Conservation (phyloP, 2,329 filamentous ascomycete genomes). For the Ascochyta rabiei region DNA sequence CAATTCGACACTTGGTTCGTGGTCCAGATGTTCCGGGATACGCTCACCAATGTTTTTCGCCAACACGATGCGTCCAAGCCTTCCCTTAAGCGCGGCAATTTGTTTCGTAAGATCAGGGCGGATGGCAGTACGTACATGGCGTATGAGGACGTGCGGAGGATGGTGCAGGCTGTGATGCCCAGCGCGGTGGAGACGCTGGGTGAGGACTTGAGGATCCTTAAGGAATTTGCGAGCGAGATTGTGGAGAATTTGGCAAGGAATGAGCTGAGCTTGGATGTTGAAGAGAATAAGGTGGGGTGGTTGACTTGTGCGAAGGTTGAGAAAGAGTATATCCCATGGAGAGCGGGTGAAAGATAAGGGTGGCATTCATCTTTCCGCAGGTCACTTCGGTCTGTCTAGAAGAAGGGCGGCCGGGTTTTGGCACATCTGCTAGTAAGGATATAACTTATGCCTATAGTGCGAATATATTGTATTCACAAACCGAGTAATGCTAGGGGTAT, state of each 20-base stretch:
- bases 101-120: slow-evolving; percentile 38
- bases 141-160: slow-evolving; percentile 25
- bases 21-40: slow-evolving; percentile 42
- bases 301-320: slow-evolving; percentile 43
- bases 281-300: slow-evolving; percentile 37
- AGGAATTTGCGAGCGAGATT: slow-evolving; percentile 15
- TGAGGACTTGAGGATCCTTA: neutral
- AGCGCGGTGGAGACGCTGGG: slow-evolving; percentile 3
- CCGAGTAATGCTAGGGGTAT: slow-evolving; percentile 30
- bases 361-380: neutral
- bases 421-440: neutral
- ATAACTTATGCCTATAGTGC: neutral
- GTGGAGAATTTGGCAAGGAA: slow-evolving; percentile 31
- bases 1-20: slow-evolving; percentile 30
- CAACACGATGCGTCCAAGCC: slow-evolving; percentile 5
- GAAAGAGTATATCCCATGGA: slow-evolving; percentile 41
- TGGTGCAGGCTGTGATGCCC: slow-evolving; percentile 23
- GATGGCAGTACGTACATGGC: slow-evolving; percentile 39
- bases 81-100: slow-evolving; percentile 20
- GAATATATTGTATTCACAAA: neutral
- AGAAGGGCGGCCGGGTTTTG: neutral
- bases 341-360: neutral
- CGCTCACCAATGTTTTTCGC: slow-evolving; percentile 28
- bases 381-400: neutral
- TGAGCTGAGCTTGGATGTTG: slow-evolving; percentile 35